These are phyloP conservation scores for Xylaria scruposa DNA, from an alignment of 495 filamentous ascomycete species.

Conservation along the genomic window DNA sequence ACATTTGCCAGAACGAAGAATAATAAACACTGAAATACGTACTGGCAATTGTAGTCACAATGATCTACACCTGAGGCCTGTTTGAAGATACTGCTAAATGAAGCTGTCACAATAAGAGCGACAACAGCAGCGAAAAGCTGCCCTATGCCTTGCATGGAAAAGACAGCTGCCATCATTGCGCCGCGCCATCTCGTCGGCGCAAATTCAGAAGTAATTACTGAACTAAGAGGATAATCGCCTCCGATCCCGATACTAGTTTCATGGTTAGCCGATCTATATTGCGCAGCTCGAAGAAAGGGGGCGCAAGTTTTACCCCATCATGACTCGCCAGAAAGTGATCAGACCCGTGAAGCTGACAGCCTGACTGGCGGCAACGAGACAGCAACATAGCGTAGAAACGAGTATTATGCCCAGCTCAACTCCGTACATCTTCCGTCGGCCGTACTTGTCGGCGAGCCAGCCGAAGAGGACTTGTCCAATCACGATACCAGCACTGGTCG, in stretches of 20 bases:
- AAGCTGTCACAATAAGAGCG: slow-evolving; percentile 71
- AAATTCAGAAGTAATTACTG: slow-evolving; percentile 84
- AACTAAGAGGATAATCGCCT: slow-evolving; percentile 78
- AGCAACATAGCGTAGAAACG: slow-evolving; percentile 67
- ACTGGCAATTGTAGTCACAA: slow-evolving; percentile 66
- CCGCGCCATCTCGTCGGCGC: slow-evolving; percentile 85
- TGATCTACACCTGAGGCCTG: slow-evolving; percentile 48
- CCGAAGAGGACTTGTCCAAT: slow-evolving; percentile 78
- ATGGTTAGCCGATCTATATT: slow-evolving; percentile 18
- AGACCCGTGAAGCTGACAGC: slow-evolving; percentile 72
- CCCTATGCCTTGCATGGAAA: slow-evolving; percentile 86
- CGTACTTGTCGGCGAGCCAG: slow-evolving; percentile 69
- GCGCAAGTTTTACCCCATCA: slow-evolving; percentile 61
- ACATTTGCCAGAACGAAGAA: not conserved
- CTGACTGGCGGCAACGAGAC: slow-evolving; percentile 61
- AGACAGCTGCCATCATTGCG: slow-evolving; percentile 87
- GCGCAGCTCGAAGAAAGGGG: not conserved
- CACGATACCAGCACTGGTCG: slow-evolving; percentile 75
- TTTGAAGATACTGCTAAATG: slow-evolving; percentile 71
- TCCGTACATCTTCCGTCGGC: slow-evolving; percentile 80
- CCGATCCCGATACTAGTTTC: slow-evolving; percentile 64
- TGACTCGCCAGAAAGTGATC: slow-evolving; percentile 78
- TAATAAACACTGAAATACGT: not conserved
- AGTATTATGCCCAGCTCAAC: slow-evolving; percentile 78
- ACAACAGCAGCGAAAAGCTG: slow-evolving; percentile 74